Evolutionary conservation across 345 rosid genomes (phyloP).

Genomic region (Euphorbia tirucalli): DNA sequence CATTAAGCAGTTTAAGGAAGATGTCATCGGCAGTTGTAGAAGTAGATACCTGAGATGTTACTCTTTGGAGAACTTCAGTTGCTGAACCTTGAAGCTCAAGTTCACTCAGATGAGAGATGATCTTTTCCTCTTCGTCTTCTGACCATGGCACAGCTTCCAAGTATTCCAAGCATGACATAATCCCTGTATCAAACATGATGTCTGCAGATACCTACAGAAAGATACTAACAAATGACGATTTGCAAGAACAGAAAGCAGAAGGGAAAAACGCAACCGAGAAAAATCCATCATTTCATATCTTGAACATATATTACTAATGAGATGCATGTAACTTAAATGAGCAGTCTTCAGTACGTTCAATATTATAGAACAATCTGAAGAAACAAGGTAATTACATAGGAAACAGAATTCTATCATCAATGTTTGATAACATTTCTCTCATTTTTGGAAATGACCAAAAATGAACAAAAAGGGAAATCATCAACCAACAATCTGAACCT

Average conservation of each 20-base stretch:
- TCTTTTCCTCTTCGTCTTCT: constrained; percentile 67
- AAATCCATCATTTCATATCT: neutral
- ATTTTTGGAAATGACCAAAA: neutral
- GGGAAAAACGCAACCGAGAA: neutral
- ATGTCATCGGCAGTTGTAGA: constrained; percentile 58
- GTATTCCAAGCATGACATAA: constrained; percentile 68
- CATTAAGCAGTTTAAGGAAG: constrained; percentile 54
- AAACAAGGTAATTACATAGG: constrained; percentile 1
- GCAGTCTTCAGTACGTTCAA: neutral
- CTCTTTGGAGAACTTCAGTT: constrained; percentile 67
- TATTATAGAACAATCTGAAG: neutral
- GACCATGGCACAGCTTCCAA: constrained; percentile 97
- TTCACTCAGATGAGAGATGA: constrained; percentile 55
- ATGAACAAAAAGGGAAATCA: neutral
- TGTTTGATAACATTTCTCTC: neutral
- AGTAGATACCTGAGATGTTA: constrained; percentile 56
- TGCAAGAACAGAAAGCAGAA: constrained; percentile 10
- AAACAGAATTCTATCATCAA: neutral
- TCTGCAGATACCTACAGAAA: constrained; percentile 70
- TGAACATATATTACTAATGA: neutral
- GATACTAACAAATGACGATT: constrained; percentile 7
- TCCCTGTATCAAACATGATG: constrained; percentile 66
- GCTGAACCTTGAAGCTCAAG: constrained; percentile 65
- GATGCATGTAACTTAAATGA: neutral
- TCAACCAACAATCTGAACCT: neutral